A percentile compares a stretch with the other conserved stretches of the same genome.
Conservation (phyloP, 345 rosid species). For the Zanthoxylum bungeanum region DNA sequence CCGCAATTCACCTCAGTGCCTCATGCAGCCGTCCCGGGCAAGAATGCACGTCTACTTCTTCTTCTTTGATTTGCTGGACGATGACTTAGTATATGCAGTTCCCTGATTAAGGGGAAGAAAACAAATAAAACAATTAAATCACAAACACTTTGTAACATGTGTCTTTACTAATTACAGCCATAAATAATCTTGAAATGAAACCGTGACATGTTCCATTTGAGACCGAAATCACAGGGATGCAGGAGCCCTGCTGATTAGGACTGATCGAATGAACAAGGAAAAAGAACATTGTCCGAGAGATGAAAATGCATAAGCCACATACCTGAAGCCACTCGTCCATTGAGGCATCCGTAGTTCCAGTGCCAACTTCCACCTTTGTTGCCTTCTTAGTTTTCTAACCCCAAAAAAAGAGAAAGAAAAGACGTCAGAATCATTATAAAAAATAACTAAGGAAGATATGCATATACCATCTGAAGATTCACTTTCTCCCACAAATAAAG, state of each 20-base stretch:
- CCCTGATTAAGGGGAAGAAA: conserved; percentile 42
- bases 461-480: background rate
- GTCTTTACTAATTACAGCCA: background rate
- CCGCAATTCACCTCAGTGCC: conserved; percentile 16
- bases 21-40: too few species aligned
- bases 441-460: background rate
- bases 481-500: too few species aligned
- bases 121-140: background rate
- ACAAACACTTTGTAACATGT: background rate
- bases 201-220: background rate
- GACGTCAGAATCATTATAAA: background rate
- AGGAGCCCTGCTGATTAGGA: background rate
- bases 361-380: too few species aligned
- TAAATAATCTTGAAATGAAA: background rate
- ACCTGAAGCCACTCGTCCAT: conserved; percentile 98
- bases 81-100: conserved; percentile 55
- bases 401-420: conserved; percentile 9
- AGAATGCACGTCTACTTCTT: too few species aligned
- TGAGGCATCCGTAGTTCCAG: too few species aligned
- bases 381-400: conserved; percentile 71
- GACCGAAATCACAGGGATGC: background rate
- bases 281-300: background rate
- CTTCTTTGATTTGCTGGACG: too few species aligned
- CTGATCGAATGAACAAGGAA: background rate
- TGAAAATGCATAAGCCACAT: conserved; percentile 8